Conservation (phyloP, 768 basidiomycete species). For the Podaxis sp. region DNA sequence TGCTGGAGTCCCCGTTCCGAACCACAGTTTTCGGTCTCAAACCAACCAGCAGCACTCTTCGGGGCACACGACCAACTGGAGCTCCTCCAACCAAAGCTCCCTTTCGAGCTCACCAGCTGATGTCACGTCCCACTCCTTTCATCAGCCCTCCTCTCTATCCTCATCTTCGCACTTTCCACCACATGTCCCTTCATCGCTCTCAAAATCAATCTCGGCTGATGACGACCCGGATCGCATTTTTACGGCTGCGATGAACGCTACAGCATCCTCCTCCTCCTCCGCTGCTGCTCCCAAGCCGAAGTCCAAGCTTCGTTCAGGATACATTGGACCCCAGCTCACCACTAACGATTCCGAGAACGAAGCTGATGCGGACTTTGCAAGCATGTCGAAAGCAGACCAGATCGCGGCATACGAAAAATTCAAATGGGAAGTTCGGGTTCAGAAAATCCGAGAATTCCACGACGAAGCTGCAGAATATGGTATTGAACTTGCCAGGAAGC, state of each 20-base stretch:
- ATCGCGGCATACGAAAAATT: constrained; percentile 36
- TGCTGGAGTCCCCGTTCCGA: constrained; percentile 7
- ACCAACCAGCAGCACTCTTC: not conserved
- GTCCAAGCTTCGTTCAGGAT: constrained; percentile 18
- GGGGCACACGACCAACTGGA: not conserved
- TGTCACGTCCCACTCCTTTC: not conserved
- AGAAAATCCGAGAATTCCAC: constrained; percentile 50
- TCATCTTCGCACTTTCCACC: constrained; percentile 4
- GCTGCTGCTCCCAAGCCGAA: constrained; percentile 7
- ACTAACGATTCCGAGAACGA: constrained; percentile 25
- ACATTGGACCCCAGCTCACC: constrained; percentile 30
- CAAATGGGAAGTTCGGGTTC: constrained; percentile 40
- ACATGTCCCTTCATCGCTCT: not conserved
- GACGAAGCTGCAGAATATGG: constrained; percentile 39
- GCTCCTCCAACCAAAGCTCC: constrained; percentile 3
- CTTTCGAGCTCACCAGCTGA: constrained; percentile 8
- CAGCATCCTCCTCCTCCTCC: not conserved
- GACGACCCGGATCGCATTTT: constrained; percentile 1
- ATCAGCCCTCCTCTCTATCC: constrained; percentile 4
- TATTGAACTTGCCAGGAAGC: constrained; percentile 33
- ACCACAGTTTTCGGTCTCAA: not conserved
- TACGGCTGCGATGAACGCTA: not conserved
- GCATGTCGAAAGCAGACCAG: constrained; percentile 20
- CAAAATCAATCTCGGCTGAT: not conserved
- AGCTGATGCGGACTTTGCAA: constrained; percentile 26